Evolutionary conservation across 2,329 filamentous ascomycete genomes (phyloP).

Genomic region (Talaromyces sp.): DNA sequence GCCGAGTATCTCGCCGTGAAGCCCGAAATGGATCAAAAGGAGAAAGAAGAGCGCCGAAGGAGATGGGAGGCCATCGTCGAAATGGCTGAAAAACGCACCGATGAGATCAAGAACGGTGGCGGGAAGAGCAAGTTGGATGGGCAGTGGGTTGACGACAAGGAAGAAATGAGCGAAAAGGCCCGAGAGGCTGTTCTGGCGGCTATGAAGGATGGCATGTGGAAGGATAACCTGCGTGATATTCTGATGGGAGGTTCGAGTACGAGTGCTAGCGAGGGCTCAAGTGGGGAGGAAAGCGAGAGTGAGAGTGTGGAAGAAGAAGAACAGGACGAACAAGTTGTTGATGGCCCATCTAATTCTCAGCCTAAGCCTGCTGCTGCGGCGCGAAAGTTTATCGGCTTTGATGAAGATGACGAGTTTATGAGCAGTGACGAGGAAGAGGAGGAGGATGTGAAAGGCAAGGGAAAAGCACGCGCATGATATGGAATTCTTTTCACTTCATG

Average conservation of each 20-base stretch:
- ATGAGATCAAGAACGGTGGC: conserved; percentile 72
- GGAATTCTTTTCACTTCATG: neutral
- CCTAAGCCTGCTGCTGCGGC: conserved; percentile 22
- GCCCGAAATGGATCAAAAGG: conserved; percentile 92
- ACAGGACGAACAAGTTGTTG: conserved; percentile 23
- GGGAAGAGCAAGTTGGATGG: conserved; percentile 65
- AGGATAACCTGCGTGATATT: conserved; percentile 34
- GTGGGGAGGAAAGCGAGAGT: conserved; percentile 24
- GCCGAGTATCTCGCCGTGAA: conserved; percentile 94
- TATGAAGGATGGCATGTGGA: conserved; percentile 55
- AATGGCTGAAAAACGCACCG: conserved; percentile 72
- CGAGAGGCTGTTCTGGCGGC: conserved; percentile 69
- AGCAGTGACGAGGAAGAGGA: conserved; percentile 34
- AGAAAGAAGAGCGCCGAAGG: conserved; percentile 75
- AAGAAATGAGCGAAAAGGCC: conserved; percentile 80
- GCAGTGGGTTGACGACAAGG: conserved; percentile 92
- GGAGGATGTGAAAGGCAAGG: conserved; percentile 26
- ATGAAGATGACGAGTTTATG: conserved; percentile 44
- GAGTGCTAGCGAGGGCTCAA: conserved; percentile 34
- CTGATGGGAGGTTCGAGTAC: conserved; percentile 31
- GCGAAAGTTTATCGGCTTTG: conserved; percentile 41
- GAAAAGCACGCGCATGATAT: conserved; percentile 26
- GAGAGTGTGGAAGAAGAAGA: conserved; percentile 35
- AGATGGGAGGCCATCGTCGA: conserved; percentile 87
- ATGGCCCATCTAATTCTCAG: conserved; percentile 20